A percentile compares a stretch with the other conserved stretches of the same genome.
phyloP scores from a whole-genome alignment of 192 early-diverging fungal genomes.

The Coemansia umbellata region DNA sequence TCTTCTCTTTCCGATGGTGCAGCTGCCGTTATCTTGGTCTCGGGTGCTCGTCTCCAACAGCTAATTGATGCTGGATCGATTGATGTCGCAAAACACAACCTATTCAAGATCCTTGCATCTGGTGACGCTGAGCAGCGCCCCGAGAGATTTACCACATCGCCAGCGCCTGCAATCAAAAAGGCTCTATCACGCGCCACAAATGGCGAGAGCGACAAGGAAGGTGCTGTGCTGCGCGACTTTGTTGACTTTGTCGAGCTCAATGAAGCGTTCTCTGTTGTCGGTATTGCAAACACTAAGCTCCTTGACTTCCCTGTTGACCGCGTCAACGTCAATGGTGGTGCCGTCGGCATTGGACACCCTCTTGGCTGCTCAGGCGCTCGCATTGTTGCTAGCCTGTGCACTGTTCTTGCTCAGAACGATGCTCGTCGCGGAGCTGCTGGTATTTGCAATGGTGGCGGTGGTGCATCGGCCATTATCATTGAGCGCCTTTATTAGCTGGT shows the following conservation, averaged over 20 bases:
- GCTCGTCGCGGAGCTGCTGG: constrained; percentile 85
- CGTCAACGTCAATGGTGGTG: constrained; percentile 93
- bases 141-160: constrained; percentile 70
- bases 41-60: constrained; percentile 54
- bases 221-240: constrained; percentile 53
- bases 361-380: constrained; percentile 94
- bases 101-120: constrained; percentile 60
- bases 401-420: constrained; percentile 64
- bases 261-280: constrained; percentile 81
- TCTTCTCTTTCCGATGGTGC: constrained; percentile 80
- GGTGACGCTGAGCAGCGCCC: constrained; percentile 74
- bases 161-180: constrained; percentile 72
- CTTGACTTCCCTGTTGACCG: constrained; percentile 68
- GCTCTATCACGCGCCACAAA: constrained; percentile 62
- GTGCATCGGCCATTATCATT: constrained; percentile 83
- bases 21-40: constrained; percentile 71
- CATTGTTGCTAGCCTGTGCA: constrained; percentile 78
- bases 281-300: constrained; percentile 81
- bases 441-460: constrained; percentile 97
- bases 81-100: constrained; percentile 11
- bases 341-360: constrained; percentile 96
- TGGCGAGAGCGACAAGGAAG: constrained; percentile 35
- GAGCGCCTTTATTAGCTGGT: constrained; percentile 54
- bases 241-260: constrained; percentile 80
- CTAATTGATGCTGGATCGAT: constrained; percentile 37